phyloP scores from a whole-genome alignment of 2,329 filamentous ascomycete species.

The Trichoderma atroviride region DNA sequence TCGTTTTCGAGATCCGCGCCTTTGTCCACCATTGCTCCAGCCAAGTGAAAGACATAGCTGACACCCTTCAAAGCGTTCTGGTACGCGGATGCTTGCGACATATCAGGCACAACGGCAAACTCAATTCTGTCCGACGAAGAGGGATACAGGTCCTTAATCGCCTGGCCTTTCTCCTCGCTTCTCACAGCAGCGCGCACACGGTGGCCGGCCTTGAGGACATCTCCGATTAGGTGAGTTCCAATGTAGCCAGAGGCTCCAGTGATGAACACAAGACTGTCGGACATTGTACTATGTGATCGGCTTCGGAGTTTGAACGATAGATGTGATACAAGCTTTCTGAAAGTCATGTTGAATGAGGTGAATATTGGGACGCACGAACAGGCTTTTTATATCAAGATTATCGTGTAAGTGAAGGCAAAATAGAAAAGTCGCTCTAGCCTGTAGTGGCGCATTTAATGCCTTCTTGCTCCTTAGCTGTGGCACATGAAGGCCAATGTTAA shows the following conservation, averaged over 20 bases:
- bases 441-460: not conserved
- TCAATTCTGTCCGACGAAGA: slow-evolving; percentile 26
- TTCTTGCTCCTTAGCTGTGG: not conserved
- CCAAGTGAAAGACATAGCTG: slow-evolving; percentile 40
- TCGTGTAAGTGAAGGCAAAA: not conserved
- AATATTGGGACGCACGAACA: not conserved
- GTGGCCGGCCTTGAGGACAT: slow-evolving; percentile 26
- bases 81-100: slow-evolving; percentile 41
- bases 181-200: slow-evolving; percentile 28
- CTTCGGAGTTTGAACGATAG: not conserved
- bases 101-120: not conserved
- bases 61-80: slow-evolving; percentile 42
- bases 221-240: slow-evolving; percentile 22
- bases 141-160: slow-evolving; percentile 17
- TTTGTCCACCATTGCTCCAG: slow-evolving; percentile 29
- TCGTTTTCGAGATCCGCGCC: slow-evolving; percentile 27
- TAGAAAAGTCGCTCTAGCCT: not conserved
- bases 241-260: slow-evolving; percentile 31
- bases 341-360: not conserved
- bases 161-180: slow-evolving; percentile 21
- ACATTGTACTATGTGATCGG: not conserved
- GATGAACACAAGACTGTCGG: slow-evolving; percentile 23
- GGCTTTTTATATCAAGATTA: not conserved
- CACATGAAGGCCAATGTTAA: not conserved
- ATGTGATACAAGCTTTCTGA: not conserved